Base-by-base conservation (phyloP, 2,329 filamentous ascomycete species). In the Apiospora sp. region DNA sequence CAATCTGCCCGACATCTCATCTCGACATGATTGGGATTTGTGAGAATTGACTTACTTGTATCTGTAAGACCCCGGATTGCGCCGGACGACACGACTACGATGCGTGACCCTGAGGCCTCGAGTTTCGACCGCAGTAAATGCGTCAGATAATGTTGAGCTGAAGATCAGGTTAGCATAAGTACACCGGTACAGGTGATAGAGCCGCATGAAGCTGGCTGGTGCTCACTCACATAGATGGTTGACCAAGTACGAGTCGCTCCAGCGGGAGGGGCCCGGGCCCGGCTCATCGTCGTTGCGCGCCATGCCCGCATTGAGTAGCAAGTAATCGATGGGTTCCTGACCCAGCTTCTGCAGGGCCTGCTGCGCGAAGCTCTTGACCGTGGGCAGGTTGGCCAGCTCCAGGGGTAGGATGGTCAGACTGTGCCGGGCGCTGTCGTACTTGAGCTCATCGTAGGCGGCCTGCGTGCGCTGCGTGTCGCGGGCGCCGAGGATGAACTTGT, bases 71-170 rank as follows among this genome's bases (percentile, higher is more conserved):
- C 76, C 10, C 85, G 82, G 12, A 88, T 76, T 0, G 83, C 86
- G 1, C 87, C 87, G 0, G 87, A 88, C 0, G 87, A 89, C 0
- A 89, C 86, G 10, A 88, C 78, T 4, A 89, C 83, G 58, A 89
- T 80, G 51, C 87, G 84, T 0, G 86, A 82, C 68, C 81, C 81
- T 37, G 86, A 88, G 4, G 81, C 79, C 7, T 85, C 82, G 19
- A 89, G 75, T 75, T 87, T 88, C n/a, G 87, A 83, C 3, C 82
- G 82, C 30, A 89, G 77, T 3, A 88, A 79, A 73, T 89, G 87
- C 0, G 83, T 78, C 1, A 89, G 82, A 71, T 89, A 89, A 75
- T 89, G 87, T 72, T 89, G 87, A 8, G 87, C 87, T 89, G 30
- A 37, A 22, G 0, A 12, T n/a, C 19, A 16, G 16, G 54, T 61